Evolutionary conservation across 2,329 filamentous ascomycete genomes (phyloP).

Genomic region (Botrytis elliptica): DNA sequence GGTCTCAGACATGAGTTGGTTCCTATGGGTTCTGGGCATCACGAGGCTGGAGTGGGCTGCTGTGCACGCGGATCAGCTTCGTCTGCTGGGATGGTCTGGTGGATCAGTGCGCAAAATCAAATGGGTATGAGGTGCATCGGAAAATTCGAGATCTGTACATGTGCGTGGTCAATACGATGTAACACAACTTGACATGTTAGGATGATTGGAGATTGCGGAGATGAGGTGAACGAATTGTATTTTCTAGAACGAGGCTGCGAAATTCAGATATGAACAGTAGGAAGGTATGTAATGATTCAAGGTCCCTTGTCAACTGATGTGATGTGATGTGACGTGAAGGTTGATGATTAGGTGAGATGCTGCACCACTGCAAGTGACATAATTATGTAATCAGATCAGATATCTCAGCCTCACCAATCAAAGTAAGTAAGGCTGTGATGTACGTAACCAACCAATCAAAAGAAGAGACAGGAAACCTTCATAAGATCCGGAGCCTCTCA

Average conservation of each 20-base stretch:
- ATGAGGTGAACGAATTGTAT: neutral
- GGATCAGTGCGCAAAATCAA: constrained; percentile 16
- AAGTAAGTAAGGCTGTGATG: neutral
- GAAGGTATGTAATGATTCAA: neutral
- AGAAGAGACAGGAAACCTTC: neutral
- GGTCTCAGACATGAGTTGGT: neutral
- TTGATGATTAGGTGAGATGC: neutral
- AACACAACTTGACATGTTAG: neutral
- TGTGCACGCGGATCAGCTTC: constrained; percentile 8
- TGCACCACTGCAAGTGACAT: neutral
- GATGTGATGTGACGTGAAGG: neutral
- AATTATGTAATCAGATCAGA: neutral
- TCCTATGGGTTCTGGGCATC: constrained; percentile 13
- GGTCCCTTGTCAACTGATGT: neutral
- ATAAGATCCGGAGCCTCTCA: neutral
- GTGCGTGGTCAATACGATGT: constrained; percentile 14
- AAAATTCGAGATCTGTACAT: constrained; percentile 12
- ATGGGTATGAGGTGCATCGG: constrained; percentile 1
- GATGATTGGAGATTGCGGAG: neutral
- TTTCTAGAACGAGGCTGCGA: neutral
- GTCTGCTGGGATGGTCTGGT: constrained; percentile 19
- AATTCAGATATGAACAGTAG: too few relatives aligned
- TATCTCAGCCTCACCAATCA: neutral
- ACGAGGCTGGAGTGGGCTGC: constrained; percentile 16
- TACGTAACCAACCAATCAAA: neutral